These are phyloP conservation scores for Dactylellina cionopaga DNA, from an alignment of 2,329 filamentous ascomycete genomes.

Conservation along the genomic window DNA sequence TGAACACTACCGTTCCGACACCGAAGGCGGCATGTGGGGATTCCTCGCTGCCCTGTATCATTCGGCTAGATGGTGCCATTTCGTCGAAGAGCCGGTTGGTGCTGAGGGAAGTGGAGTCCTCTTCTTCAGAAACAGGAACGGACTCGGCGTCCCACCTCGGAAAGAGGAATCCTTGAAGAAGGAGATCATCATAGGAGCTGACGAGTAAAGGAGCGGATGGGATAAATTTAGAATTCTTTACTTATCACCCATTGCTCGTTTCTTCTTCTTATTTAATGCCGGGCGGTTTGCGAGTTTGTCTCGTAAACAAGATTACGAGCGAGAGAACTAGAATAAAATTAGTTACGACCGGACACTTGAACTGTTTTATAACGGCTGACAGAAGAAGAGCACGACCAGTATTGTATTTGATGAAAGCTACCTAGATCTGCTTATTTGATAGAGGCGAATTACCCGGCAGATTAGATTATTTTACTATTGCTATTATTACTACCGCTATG, in stretches of 20 bases:
- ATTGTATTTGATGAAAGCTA: too few species aligned
- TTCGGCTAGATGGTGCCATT: constrained; percentile 88
- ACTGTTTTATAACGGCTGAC: background rate
- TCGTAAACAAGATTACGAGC: too few species aligned
- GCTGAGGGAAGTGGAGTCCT: constrained; percentile 82
- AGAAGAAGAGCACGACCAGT: too few species aligned
- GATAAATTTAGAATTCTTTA: too few species aligned
- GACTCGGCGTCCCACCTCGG: constrained; percentile 72
- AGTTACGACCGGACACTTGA: background rate
- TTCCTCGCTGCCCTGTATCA: constrained; percentile 87
- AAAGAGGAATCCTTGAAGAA: constrained; percentile 49
- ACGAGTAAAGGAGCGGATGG: constrained; percentile 20
- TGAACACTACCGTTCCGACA: constrained; percentile 88
- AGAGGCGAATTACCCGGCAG: constrained; percentile 1
- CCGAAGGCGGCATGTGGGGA: constrained; percentile 77
- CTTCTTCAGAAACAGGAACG: constrained; percentile 96
- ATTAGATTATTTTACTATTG: background rate
- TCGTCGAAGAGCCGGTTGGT: constrained; percentile 90
- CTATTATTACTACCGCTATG: too few species aligned
- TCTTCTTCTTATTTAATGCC: background rate
- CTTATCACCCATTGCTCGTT: background rate
- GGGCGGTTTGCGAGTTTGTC: too few species aligned
- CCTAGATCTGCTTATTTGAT: background rate
- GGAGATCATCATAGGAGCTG: constrained; percentile 49
- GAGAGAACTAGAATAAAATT: background rate